Evolutionary conservation across 129 eudicot species (phyloP), one percentile per base, ranked within the genome.

Genomic region (Solidago caesia): DNA sequence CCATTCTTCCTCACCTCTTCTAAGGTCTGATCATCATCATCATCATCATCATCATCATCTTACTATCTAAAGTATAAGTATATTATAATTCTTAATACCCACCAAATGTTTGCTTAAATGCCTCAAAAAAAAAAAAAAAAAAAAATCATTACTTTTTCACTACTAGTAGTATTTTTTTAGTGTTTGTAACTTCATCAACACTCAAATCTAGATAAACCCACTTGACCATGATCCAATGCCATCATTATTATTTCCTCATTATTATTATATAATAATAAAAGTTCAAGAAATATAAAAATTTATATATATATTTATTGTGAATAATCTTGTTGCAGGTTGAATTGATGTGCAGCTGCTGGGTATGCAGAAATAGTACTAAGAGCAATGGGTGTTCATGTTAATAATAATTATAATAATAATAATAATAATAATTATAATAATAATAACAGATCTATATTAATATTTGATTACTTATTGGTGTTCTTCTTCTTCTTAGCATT

Each of bases 321-420:
- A 39, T 51, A 7, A 27, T 74, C 46, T 42, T 16, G 16, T 56
- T 78, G 59, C 78, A 79, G 83, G 74, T 75, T 85, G 68, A 63
- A 67, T 72, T 72, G 69, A 59, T 84, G 67, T 82, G 77, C 71
- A 76, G 73, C 70, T 75, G 73, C 70, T 75, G 84, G 81, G 44
- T 74, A 82, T 75, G 89, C 81, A 60, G 78, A 64, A 72, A 29
- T 57, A 27, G 15, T 56, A 15, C 13, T 56, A 56, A 74, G 84
- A 82, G 69, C 87, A 80, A 88, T 90, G 98, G 96, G 76, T 79
- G 83, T 81, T 33, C 39, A 33, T 33, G 39, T 33, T 33, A 33
- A 33, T 33, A 33, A 33, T 33, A 33, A 33, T 33, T 33, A 33
- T 33, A 33, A 33, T 33, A 0, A 33, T 33, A 1, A 33, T 21